Percentiles rank a stretch among this genome's conserved stretches.
Conservation (phyloP, 148 eudicot species). For the Mesembryanthemum crystallinum region DNA sequence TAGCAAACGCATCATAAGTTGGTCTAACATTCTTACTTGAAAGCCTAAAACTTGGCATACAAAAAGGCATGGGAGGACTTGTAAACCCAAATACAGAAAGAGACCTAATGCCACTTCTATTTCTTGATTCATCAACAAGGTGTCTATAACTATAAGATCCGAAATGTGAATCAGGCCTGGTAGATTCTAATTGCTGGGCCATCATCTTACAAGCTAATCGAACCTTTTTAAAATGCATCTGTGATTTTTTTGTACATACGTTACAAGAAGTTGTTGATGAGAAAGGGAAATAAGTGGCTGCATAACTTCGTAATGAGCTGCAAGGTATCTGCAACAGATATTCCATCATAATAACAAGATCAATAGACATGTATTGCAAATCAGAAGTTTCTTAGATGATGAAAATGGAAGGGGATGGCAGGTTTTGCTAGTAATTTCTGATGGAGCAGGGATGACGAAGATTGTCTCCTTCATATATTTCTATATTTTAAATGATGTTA, state of each 20-base stretch:
- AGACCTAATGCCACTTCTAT: constrained; percentile 27
- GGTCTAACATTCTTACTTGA: constrained; percentile 28
- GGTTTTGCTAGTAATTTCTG: not conserved
- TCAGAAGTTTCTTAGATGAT: not conserved
- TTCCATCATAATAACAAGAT: constrained; percentile 10
- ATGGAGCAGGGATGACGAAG: not conserved
- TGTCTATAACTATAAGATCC: constrained; percentile 28
- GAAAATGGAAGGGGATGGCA: not conserved
- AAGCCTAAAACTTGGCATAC: constrained; percentile 30
- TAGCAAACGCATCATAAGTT: constrained; percentile 29
- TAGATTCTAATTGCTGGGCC: constrained; percentile 30
- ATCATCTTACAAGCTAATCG: constrained; percentile 30
- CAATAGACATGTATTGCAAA: not conserved
- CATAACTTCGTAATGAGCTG: constrained; percentile 22
- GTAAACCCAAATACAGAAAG: constrained; percentile 31
- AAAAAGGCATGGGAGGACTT: constrained; percentile 24
- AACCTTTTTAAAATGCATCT: constrained; percentile 36
- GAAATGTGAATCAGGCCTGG: constrained; percentile 23
- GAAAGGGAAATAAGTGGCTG: constrained; percentile 21
- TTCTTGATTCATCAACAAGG: constrained; percentile 28
- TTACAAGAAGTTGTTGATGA: constrained; percentile 12
- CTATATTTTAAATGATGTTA: not conserved
- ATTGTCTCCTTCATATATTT: not conserved
- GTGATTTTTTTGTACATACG: constrained; percentile 33
- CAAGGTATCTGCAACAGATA: constrained; percentile 24